Base-by-base conservation (phyloP, 2,329 filamentous ascomycete genomes). In the Mycosphaerella sp. region DNA sequence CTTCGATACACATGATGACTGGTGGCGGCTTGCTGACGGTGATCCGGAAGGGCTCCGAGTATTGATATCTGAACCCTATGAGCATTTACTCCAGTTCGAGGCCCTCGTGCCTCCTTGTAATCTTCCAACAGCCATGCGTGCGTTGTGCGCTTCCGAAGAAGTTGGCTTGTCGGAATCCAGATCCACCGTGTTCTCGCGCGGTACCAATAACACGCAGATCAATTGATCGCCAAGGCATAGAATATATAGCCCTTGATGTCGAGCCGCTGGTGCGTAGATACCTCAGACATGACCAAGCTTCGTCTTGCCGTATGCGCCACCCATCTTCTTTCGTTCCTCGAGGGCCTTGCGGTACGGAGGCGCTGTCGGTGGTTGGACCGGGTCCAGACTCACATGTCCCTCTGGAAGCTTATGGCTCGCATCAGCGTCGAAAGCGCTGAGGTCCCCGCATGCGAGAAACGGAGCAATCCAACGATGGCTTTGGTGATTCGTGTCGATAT, bases 401-500 rank as follows among this genome's bases (percentile, higher is more conserved):
- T 91, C 86, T 0, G 93, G 91, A 14, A 98, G 77, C 62, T 87
- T 82, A 72, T 97, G 96, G 4, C 91, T 93, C 3, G 93, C 92
- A 76, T 98, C 93, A 0, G 92, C 90, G 74, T 98, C 93, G 74
- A 91, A 98, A 9, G 89, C 85, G 23, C 90, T 95, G 50, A 98
- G 78, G 72, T 98, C 93, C 44, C 93, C 93, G 69, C 93, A 98
- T n/a, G 93, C 91, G 65, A 98, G 81, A 69, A 98, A 98, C 0
- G 92, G 90, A 3, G 91, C 90, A 63, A 97, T 92, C 90, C 92
- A 97, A 10, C 70, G 68, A 46, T 70, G 67, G 10, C 67, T 61
- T 1, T 66, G 65, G 66, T 69, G 76, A 65, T 69, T 54, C 49
- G 70, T 72, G 61, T 72, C 73, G 3, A 76, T 61, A 29, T 76